Conservation (phyloP, 2,329 filamentous ascomycete species). For the Daldinia sp. region DNA sequence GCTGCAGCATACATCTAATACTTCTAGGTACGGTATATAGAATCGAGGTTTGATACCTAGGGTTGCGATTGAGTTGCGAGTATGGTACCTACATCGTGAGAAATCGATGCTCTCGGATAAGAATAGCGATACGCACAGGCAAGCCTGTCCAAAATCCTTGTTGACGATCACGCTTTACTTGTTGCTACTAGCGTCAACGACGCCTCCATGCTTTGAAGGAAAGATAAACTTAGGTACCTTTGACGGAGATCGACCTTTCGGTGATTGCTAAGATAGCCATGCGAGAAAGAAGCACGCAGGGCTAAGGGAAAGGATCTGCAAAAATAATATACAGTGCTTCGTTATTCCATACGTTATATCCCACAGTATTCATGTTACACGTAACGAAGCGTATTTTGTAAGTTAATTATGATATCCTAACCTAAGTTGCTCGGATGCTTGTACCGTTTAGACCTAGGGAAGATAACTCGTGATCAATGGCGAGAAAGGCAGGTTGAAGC, state of each 20-base stretch:
- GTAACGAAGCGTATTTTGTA: constrained; percentile 29
- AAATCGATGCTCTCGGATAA: constrained; percentile 16
- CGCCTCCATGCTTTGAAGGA: constrained; percentile 11
- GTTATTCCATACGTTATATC: constrained; percentile 1
- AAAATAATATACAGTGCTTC: constrained; percentile 10
- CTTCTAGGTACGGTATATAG: constrained; percentile 2
- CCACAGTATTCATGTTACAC: constrained; percentile 33
- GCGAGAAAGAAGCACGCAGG: constrained; percentile 39
- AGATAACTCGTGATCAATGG: constrained; percentile 28
- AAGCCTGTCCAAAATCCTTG: constrained; percentile 39
- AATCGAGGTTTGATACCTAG: not conserved
- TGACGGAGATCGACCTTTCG: constrained; percentile 42
- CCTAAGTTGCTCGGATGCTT: constrained; percentile 3
- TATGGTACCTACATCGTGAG: constrained; percentile 17
- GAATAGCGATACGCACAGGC: constrained; percentile 29
- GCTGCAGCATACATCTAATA: constrained; percentile 23
- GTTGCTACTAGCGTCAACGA: constrained; percentile 32
- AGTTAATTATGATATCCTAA: constrained; percentile 15
- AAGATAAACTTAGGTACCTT: constrained; percentile 42
- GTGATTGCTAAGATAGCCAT: constrained; percentile 27
- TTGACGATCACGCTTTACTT: constrained; percentile 40
- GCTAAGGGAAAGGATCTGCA: constrained; percentile 32
- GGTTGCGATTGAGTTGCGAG: constrained; percentile 5
- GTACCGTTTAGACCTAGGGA: constrained; percentile 15
- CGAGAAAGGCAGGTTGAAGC: constrained; percentile 36